Percentiles rank a stretch among this genome's conserved stretches.
These are phyloP conservation scores for Coniochaeta ligniaria DNA, from an alignment of 2,329 filamentous ascomycete genomes.

Conservation along the genomic window DNA sequence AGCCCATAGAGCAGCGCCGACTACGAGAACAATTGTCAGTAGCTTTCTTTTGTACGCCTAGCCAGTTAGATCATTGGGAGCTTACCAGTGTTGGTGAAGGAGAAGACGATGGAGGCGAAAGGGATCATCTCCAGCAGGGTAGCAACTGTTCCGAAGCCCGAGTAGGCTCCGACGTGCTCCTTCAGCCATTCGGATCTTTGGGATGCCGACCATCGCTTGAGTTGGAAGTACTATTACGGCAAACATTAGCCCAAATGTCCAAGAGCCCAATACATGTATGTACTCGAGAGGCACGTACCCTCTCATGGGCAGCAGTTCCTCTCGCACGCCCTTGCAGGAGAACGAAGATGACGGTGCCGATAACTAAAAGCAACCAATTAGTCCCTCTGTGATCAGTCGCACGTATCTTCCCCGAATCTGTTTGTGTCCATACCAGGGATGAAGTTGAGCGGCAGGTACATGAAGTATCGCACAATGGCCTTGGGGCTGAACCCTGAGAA, in stretches of 20 bases:
- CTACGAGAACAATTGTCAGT: conserved; percentile 28
- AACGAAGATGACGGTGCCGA: conserved; percentile 78
- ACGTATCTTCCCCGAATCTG: no score
- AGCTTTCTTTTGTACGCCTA: conserved; percentile 2
- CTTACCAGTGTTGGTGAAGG: conserved; percentile 77
- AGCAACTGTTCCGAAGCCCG: conserved; percentile 67
- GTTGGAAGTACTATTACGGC: conserved; percentile 72
- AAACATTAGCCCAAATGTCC: conserved; percentile 41
- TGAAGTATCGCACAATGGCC: conserved; percentile 67
- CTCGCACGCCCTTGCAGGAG: conserved; percentile 56
- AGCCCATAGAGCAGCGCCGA: conserved; percentile 91
- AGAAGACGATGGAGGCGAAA: conserved; percentile 72
- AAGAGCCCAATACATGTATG: conserved; percentile 1
- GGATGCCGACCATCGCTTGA: conserved; percentile 70
- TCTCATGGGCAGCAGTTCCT: conserved; percentile 41
- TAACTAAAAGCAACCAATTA: conserved; percentile 34
- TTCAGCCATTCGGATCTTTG: conserved; percentile 64
- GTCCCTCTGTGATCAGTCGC: not conserved
- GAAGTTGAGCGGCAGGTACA: conserved; percentile 89
- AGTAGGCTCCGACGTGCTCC: conserved; percentile 68
- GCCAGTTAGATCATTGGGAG: not conserved
- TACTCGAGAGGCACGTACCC: conserved; percentile 32
- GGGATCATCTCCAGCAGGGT: conserved; percentile 82
- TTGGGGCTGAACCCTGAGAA: conserved; percentile 50
- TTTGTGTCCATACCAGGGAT: conserved; percentile 52